Base-by-base conservation (phyloP, 163 green algal genomes). In the Scenedesmus sp. region DNA sequence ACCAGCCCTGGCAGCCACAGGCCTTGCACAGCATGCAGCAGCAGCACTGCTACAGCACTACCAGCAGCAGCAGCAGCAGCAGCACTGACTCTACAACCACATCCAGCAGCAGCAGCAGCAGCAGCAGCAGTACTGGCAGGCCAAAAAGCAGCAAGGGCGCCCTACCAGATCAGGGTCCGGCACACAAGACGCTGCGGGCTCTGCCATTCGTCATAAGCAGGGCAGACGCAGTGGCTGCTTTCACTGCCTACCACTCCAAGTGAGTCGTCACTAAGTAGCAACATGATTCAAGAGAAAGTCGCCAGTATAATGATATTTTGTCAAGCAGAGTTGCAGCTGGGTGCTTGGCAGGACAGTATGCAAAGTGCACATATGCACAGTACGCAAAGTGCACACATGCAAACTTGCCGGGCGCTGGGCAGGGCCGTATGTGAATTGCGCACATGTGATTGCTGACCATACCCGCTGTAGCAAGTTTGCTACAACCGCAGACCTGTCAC, bases 51-150 rank as follows among this genome's bases (percentile, higher is more conserved):
- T 82, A 66, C 85, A 56, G 88, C 57, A 64, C 56, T 46, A 46
- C 18, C 18, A 79, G 59, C 77, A 88, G 34, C 60, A n/a, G 13
- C 88, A 86, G 46, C 74, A 83, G 62, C 88, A 55, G 52, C 81
- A 84, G n/a, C n/a, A n/a, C 20, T 20, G 60, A 12, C 9, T 64
- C 54, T 64, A 93, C 3, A 64, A 85, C 57, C 23, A 83, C 20
- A 34, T 87, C 16, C 87, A 91, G 54, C n/a, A 91, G 15, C 87
- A 67, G 46, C 54, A 82, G n/a, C 76, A 87, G 79, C 88, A 92
- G 60, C 64, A 83, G 59, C 34, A 76, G 46, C 88, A 88, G 77
- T 66, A 70, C 26, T 26, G 66, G 18, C 15, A 64, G n/a, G 1
- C 64, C 77, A 1, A 92, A 92, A n/a, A 92, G 73, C 64, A 46